Evolutionary conservation across 768 basidiomycete genomes (phyloP), one percentile per base, ranked within the genome.

Genomic region (Tulasnella sp.): DNA sequence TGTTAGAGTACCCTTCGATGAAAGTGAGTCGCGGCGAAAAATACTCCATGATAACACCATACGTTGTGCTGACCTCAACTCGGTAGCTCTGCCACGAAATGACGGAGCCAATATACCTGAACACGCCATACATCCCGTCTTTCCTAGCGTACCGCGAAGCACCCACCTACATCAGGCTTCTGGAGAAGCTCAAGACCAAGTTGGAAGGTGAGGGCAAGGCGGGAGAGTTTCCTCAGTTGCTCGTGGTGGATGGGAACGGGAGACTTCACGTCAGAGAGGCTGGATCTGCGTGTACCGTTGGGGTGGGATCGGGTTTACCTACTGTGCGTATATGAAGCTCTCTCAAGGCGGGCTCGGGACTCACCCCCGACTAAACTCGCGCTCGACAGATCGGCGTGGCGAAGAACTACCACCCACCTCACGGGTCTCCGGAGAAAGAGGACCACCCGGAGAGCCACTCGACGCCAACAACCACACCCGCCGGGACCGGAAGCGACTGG

Each of bases 191-290:
- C 22, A 74, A 76, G 9, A 3, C 44, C 6, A 29, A 63, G 36
- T 37, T 73, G 5, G 36, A 71, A n/a, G 63, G 42, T 16, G 47
- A 47, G 32, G 63, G 47, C 9, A 66, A 67, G 63, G 59, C n/a
- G 5, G 64, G 72, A 0, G n/a, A 73, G 16, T 75, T 76, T 12
- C 78, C 78, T 16, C 78, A 79, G 42, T 40, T 79, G 9, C 70
- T 78, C 16, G 64, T 79, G 17, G 76, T 78, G 0, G 79, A 79
- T 32, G 79, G 79, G 3, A 79, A 79, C 67, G 79, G 79, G 1
- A 35, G 79, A 12, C 71, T 76, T 41, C 79, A 79, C 52, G 72
- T 73, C 3, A 72, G 79, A 1, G 70, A 78, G 70, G 76, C 78
- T 12, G 79, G 79, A 3, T 74, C 75, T 7, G 79, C 78, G 2